Conservation (phyloP, 2,329 filamentous ascomycete genomes). For the Colletotrichum sp. region DNA sequence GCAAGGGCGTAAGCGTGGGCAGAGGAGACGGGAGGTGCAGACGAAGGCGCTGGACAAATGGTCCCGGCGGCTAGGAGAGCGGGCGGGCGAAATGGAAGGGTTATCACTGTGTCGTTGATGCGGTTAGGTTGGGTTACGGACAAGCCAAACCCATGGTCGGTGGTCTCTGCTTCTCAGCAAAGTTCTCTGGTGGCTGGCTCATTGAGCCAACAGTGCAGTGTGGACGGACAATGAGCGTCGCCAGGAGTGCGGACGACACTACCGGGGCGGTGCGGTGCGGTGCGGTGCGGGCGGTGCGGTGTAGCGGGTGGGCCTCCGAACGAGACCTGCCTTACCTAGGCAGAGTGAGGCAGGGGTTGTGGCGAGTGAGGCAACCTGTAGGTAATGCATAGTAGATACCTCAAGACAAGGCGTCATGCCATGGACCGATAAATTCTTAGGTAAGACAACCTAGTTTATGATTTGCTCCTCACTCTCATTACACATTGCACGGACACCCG, state of each 20-base stretch:
- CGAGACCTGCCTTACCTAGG: not conserved
- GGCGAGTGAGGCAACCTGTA: not conserved
- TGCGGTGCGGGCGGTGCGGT: not conserved
- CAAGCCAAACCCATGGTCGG: not conserved
- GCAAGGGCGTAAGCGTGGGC: not conserved
- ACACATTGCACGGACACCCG: not conserved
- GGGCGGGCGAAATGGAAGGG: not conserved
- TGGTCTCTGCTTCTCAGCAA: not conserved
- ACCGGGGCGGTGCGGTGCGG: not conserved
- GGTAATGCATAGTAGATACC: no score
- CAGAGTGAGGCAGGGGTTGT: not conserved
- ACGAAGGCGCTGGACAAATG: not conserved
- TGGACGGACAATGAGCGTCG: not conserved
- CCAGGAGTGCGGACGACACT: not conserved
- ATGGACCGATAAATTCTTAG: not conserved
- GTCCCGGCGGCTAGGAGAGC: not conserved
- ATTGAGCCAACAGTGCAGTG: not conserved
- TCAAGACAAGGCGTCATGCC: no score
- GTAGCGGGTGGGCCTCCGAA: not conserved
- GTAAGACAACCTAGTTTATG: not conserved
- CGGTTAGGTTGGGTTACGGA: not conserved
- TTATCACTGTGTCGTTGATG: not conserved
- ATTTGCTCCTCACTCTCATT: not conserved
- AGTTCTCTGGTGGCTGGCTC: not conserved
- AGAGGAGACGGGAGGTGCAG: not conserved